Conservation (phyloP, 2,329 filamentous ascomycete genomes). For the Colletotrichum filicis region DNA sequence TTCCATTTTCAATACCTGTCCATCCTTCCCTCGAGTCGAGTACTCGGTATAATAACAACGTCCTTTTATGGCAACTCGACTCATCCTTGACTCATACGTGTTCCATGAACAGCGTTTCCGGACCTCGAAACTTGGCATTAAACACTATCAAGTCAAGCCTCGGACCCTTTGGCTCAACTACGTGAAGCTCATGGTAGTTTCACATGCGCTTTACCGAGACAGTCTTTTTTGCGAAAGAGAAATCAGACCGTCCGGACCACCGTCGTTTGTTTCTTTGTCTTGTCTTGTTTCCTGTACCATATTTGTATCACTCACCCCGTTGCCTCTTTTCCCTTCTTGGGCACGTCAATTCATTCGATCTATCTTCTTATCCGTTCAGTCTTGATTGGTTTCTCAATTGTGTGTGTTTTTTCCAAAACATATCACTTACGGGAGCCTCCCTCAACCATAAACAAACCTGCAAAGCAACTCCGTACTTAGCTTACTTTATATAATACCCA, state of each 20-base stretch:
- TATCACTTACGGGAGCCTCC: neutral
- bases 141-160: neutral
- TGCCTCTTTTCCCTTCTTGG: neutral
- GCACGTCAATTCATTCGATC: neutral
- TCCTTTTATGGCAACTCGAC: conserved; percentile 2
- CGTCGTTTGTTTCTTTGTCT: conserved; percentile 1
- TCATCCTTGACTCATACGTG: conserved; percentile 26
- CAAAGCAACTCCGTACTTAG: neutral
- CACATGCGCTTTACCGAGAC: neutral
- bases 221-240: conserved; percentile 1
- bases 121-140: neutral
- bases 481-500: conserved; percentile 11
- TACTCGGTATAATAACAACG: neutral
- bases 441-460: neutral
- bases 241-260: conserved; percentile 9
- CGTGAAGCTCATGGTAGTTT: conserved; percentile 16
- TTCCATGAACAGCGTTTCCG: neutral
- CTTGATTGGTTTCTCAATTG: neutral
- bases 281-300: conserved; percentile 5
- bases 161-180: conserved; percentile 7
- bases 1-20: neutral
- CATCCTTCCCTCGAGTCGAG: neutral
- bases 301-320: conserved; percentile 5
- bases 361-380: neutral
- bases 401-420: neutral